Evolutionary conservation across 768 basidiomycete genomes (phyloP), one percentile per base, ranked within the genome.

Genomic region (Postia placenta): DNA sequence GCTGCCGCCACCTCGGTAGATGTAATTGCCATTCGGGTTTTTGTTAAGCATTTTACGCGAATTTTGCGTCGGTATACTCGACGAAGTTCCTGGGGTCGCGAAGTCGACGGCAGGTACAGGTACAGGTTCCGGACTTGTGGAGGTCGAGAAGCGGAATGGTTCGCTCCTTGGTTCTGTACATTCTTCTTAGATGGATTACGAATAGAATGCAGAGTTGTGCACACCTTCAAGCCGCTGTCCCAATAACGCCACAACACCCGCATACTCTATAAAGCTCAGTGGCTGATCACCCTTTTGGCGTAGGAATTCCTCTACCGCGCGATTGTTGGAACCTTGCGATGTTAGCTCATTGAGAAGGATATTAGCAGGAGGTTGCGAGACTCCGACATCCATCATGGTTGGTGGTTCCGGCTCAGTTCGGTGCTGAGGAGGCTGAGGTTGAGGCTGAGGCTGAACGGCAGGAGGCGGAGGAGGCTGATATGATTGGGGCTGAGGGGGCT

Each of bases 1-100:
- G 56, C 84, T 87, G 37, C 87, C 86, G 26, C 71, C 83, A n/a
- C 87, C 88, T 55, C 81, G 76, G 83, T 83, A 88, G 42, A 74
- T 73, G 64, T 85, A 85, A 27, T 68, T 60, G 19, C 87, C 87
- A 60, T 90, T 91, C 0, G 87, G 87, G 57, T 91, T 91, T 60
- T 69, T 78, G 19, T 73, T 61, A 5, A 90, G 67, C 9, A 74
- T 80, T 59, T 75, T 81, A 15, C 74, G 74, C 4, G 14, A 73
- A 60, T 30, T 66, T 9, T n/a, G 27, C 30, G 33, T 36, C 36
- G 33, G 67, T 4, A 47, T n/a, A 56, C 45, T 14, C 63, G 60
- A 47, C 22, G 64, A 56, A 11, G 56, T 53, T 44, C 55, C 50
- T 20, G 53, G 52, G 50, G 56, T 56, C 22, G 49, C 56, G 36